A percentile compares a stretch with the other conserved stretches of the same genome.
Evolutionary conservation across 106 monocot genomes (phyloP).

Genomic region (Vanilla planifolia): DNA sequence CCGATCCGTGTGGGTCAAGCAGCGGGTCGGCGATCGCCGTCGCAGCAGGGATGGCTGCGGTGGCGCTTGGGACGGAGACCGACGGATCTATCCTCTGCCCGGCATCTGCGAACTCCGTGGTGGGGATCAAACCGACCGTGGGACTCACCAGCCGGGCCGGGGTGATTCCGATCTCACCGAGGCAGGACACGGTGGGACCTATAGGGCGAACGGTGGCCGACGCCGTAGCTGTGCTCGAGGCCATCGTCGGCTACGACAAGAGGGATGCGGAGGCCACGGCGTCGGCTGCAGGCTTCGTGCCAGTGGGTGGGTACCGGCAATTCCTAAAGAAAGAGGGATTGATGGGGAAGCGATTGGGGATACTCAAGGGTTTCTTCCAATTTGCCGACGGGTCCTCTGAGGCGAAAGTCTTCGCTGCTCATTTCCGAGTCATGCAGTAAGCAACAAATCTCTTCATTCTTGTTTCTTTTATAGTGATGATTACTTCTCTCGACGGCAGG

Average conservation of each 20-base stretch:
- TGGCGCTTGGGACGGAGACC: slow-evolving; percentile 66
- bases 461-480: too few species aligned
- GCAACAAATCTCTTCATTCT: not conserved
- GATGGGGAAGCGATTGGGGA: slow-evolving; percentile 63
- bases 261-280: slow-evolving; percentile 49
- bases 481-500: slow-evolving; percentile 6
- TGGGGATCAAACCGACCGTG: slow-evolving; percentile 76
- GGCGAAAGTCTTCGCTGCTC: not conserved
- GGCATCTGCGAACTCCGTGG: slow-evolving; percentile 43
- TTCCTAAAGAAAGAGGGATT: slow-evolving; percentile 54
- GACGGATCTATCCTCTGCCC: slow-evolving; percentile 79
- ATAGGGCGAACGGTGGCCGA: too few species aligned
- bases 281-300: slow-evolving; percentile 35
- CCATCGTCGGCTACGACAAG: slow-evolving; percentile 55
- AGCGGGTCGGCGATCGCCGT: slow-evolving; percentile 74
- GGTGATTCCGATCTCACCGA: slow-evolving; percentile 50
- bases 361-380: slow-evolving; percentile 44
- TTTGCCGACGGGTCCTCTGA: slow-evolving; percentile 12
- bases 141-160: slow-evolving; percentile 75
- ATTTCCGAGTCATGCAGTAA: not conserved
- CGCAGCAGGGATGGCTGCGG: slow-evolving; percentile 64
- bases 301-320: slow-evolving; percentile 48
- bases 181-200: slow-evolving; percentile 64
- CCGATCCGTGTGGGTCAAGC: slow-evolving; percentile 66
- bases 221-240: slow-evolving; percentile 57